Percentiles rank a stretch among this genome's conserved stretches.
Conservation (phyloP, 2,329 filamentous ascomycete species). For the Xylaria hypoxylon region DNA sequence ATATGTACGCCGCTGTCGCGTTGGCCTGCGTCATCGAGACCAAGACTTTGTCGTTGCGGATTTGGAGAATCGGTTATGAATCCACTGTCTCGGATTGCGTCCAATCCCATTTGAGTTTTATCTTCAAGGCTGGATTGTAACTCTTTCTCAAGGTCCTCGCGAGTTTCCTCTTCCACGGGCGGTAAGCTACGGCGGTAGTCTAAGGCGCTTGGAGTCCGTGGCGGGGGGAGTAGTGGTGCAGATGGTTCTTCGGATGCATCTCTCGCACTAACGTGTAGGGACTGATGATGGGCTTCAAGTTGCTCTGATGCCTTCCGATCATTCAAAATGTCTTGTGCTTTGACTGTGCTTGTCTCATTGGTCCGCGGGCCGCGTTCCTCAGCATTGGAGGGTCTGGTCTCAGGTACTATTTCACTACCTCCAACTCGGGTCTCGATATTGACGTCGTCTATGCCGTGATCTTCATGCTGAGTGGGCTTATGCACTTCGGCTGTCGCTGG, state of each 20-base stretch:
- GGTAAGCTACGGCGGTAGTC: constrained; percentile 61
- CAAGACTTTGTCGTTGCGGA: constrained; percentile 52
- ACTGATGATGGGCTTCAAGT: constrained; percentile 23
- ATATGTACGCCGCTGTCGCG: constrained; percentile 70
- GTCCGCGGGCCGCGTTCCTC: constrained; percentile 21
- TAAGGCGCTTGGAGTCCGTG: constrained; percentile 46
- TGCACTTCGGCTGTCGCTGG: constrained; percentile 7
- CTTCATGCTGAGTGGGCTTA: constrained; percentile 1
- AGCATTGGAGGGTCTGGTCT: constrained; percentile 25
- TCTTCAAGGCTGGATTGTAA: constrained; percentile 39
- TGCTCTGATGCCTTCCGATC: constrained; percentile 48
- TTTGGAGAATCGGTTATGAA: constrained; percentile 61
- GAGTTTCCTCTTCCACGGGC: constrained; percentile 64
- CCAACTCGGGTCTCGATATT: constrained; percentile 56
- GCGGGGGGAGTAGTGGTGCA: constrained; percentile 41
- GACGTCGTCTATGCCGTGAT: constrained; percentile 42
- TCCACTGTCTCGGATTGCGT: constrained; percentile 63
- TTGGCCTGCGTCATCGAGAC: constrained; percentile 51
- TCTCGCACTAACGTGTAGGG: constrained; percentile 1
- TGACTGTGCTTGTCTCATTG: constrained; percentile 36
- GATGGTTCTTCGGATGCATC: constrained; percentile 23
- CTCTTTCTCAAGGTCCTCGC: constrained; percentile 58
- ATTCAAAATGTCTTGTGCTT: constrained; percentile 47
- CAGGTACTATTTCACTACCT: constrained; percentile 44
- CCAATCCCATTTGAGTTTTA: constrained; percentile 45